A percentile compares a stretch with the other conserved stretches of the same genome.
phyloP scores from a whole-genome alignment of 2,329 filamentous ascomycete species.

The Paecilomyces dactylethromorphus region DNA sequence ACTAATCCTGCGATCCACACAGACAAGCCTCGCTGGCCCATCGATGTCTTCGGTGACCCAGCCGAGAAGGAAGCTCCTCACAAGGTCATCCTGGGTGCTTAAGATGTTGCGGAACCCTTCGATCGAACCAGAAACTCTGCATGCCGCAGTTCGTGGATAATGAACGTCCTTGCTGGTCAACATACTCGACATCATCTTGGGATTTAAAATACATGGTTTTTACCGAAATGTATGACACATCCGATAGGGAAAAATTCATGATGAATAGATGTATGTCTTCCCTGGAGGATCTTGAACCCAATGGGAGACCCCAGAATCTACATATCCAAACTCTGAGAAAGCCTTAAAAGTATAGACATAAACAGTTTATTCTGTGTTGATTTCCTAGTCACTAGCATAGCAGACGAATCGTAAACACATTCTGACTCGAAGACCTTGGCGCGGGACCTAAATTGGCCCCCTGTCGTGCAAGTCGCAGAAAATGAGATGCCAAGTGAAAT shows the following conservation, averaged over 20 bases:
- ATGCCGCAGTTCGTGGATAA: background rate
- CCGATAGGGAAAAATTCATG: background rate
- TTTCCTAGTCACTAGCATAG: too few relatives aligned
- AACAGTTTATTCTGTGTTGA: too few relatives aligned
- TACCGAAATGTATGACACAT: background rate
- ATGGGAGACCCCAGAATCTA: background rate
- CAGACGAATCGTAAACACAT: background rate
- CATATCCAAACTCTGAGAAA: background rate
- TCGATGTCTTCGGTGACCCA: conserved; percentile 51
- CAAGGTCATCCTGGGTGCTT: conserved; percentile 35
- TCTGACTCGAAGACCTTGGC: background rate
- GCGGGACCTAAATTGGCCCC: background rate
- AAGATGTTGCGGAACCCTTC: background rate
- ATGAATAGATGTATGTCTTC: background rate
- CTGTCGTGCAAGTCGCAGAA: too few relatives aligned
- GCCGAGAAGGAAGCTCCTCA: conserved; percentile 46
- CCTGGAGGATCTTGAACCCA: background rate
- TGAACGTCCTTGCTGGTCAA: background rate
- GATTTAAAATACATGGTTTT: background rate
- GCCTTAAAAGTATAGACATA: too few relatives aligned
- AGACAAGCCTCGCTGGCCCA: conserved; percentile 50
- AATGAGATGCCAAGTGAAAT: background rate
- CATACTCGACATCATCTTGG: background rate
- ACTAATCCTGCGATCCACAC: background rate
- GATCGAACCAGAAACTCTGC: background rate